Conservation (phyloP, 257 asterid genomes). For the Catharanthus roseus region DNA sequence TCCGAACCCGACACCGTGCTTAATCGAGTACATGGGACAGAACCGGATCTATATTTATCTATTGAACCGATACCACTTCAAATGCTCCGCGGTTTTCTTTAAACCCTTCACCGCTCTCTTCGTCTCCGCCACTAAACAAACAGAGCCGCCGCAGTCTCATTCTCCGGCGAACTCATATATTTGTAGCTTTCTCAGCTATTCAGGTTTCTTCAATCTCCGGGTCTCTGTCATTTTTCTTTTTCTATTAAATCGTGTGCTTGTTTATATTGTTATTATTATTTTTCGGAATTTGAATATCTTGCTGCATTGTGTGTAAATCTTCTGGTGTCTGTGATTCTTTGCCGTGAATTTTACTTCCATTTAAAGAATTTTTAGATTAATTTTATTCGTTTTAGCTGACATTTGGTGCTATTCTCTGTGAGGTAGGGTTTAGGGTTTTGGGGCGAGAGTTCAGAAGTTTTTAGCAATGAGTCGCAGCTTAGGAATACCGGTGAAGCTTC, state of each 20-base stretch:
- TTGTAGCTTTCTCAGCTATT: background rate
- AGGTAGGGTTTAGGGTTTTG: conserved; percentile 5
- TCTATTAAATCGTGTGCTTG: background rate
- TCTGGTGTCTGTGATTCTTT: background rate
- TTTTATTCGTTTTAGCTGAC: background rate
- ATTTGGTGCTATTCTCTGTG: background rate
- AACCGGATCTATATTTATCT: background rate
- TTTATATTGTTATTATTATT: no score
- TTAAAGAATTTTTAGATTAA: background rate
- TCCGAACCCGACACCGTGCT: background rate
- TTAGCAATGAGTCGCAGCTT: conserved; percentile 74
- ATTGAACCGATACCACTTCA: no score
- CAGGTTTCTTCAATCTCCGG: background rate
- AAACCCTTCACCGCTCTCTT: conserved; percentile 5
- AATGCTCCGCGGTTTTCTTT: no score
- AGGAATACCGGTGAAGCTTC: conserved; percentile 95
- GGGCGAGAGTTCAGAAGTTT: background rate
- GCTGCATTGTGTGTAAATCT: background rate
- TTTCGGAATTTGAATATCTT: background rate
- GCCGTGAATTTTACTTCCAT: background rate
- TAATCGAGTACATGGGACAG: background rate
- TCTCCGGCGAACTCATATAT: background rate
- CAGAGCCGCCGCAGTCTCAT: background rate
- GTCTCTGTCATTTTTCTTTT: background rate
- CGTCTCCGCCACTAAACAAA: background rate